These are phyloP conservation scores for Raffaelea ambrosiae DNA, from an alignment of 2,329 filamentous ascomycete genomes.

Conservation along the genomic window DNA sequence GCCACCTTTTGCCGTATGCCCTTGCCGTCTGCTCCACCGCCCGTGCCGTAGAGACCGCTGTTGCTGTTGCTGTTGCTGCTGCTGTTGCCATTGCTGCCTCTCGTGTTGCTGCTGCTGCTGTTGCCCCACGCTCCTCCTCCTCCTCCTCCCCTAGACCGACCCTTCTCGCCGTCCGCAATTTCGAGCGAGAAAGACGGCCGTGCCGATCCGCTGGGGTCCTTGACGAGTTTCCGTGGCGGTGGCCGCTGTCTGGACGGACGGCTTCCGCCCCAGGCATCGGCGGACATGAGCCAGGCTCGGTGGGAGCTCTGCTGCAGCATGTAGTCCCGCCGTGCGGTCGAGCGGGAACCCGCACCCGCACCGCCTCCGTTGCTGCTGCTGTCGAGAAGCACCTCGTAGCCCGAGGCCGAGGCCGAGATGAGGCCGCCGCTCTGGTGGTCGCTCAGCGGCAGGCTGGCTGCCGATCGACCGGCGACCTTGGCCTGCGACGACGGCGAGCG, in stretches of 20 bases:
- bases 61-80: neutral
- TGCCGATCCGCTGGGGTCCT: conserved; percentile 14
- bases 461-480: neutral
- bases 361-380: neutral
- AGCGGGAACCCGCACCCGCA: neutral
- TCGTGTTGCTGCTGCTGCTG: neutral
- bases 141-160: neutral
- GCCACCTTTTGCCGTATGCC: conserved; percentile 10
- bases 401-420: conserved; percentile 8
- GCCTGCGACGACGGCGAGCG: conserved; percentile 5
- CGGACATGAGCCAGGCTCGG: conserved; percentile 8
- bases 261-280: conserved; percentile 25
- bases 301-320: conserved; percentile 4
- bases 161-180: conserved; percentile 5
- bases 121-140: neutral
- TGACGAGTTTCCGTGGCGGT: conserved; percentile 15
- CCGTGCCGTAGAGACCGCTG: neutral
- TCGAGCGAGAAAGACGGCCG: conserved; percentile 11
- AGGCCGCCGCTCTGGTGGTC: conserved; percentile 1
- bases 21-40: neutral
- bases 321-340: too few relatives aligned
- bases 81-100: too few relatives aligned
- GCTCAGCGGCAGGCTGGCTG: neutral
- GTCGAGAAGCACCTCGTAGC: conserved; percentile 7
- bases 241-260: conserved; percentile 7